These are phyloP conservation scores for Pyrus communis DNA, from an alignment of 306 rosid species.

Conservation along the genomic window DNA sequence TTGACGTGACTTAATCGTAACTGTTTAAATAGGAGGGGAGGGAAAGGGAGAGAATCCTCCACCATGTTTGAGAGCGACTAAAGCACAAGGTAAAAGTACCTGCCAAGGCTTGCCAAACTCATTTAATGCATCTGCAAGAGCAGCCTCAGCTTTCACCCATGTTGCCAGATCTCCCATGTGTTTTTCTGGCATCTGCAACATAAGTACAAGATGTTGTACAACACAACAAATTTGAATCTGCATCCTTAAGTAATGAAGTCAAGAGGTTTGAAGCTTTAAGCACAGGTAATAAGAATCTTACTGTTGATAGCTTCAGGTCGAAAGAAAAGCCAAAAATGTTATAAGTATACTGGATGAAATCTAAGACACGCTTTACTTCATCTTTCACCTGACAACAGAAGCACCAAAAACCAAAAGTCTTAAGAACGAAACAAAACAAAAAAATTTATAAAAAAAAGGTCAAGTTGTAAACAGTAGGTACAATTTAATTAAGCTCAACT, in stretches of 20 bases:
- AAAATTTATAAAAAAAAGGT: background rate
- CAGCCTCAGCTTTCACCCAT: conserved; percentile 91
- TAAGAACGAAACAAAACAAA: background rate
- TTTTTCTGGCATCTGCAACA: conserved; percentile 76
- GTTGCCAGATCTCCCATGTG: conserved; percentile 66
- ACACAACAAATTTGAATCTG: background rate
- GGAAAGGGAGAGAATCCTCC: no score
- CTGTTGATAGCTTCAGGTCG: conserved; percentile 90
- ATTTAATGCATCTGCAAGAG: conserved; percentile 74
- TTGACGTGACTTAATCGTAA: no score
- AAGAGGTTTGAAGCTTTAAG: background rate
- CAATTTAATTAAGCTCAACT: conserved; percentile 14
- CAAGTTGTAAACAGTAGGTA: background rate
- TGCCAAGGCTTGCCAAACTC: conserved; percentile 90
- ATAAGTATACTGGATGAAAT: conserved; percentile 62
- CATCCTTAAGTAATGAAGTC: background rate
- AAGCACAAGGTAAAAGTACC: conserved; percentile 30
- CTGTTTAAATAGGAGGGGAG: no score
- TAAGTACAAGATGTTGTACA: background rate
- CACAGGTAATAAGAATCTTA: conserved; percentile 24
- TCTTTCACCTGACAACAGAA: conserved; percentile 61
- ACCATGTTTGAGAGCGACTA: background rate
- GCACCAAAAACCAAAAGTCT: background rate
- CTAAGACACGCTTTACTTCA: conserved; percentile 70
- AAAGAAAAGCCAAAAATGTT: conserved; percentile 76